A percentile compares a stretch with the other conserved stretches of the same genome.
These are phyloP conservation scores for Arctostaphylos glauca DNA, from an alignment of 148 eudicot genomes.

Conservation along the genomic window DNA sequence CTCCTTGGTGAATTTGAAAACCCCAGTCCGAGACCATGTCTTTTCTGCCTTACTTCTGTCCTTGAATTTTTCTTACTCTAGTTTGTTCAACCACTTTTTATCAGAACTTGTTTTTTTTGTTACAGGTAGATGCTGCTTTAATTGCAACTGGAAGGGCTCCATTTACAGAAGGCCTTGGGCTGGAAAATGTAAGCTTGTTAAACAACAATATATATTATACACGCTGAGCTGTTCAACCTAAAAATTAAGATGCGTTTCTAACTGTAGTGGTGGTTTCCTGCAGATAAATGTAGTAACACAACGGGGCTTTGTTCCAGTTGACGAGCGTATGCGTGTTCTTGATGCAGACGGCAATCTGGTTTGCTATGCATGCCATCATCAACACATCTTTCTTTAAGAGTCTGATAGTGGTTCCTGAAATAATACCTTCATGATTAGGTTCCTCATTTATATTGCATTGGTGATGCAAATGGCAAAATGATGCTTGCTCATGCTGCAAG, in stretches of 20 bases:
- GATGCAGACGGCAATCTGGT: constrained; percentile 86
- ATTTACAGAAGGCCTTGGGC: constrained; percentile 87
- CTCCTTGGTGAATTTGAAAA: neutral
- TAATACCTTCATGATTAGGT: too few species aligned
- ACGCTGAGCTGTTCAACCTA: neutral
- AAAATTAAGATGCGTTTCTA: constrained; percentile 40
- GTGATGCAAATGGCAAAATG: too few species aligned
- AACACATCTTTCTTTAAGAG: too few species aligned
- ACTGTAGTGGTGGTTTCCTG: too few species aligned
- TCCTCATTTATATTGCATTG: too few species aligned
- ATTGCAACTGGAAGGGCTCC: constrained; percentile 99
- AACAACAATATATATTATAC: constrained; percentile 33
- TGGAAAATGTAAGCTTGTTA: constrained; percentile 69
- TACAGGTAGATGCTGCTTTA: constrained; percentile 97
- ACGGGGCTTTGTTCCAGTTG: constrained; percentile 94
- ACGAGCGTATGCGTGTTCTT: constrained; percentile 92
- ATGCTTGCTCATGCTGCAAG: too few species aligned
- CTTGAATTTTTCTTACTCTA: neutral
- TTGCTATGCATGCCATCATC: too few species aligned
- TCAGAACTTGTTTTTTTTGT: constrained; percentile 5
- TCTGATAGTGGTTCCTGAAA: too few species aligned
- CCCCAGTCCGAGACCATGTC: neutral
- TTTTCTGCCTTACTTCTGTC: neutral
- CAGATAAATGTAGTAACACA: constrained; percentile 92
- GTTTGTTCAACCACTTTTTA: neutral